A percentile compares a stretch with the other conserved stretches of the same genome.
Conservation (phyloP, 345 rosid genomes). For the rapeseed (Brassica napus) region Da-Ae NC_063450.1:46968501-46969000, state of each 20-base stretch:
- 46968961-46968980: conserved; percentile 4
- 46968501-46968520: neutral
- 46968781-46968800: neutral
- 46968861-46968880: neutral
- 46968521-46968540: conserved; percentile 8
- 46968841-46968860: neutral
- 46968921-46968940: neutral
- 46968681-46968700: neutral
- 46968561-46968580: neutral
- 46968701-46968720: conserved; percentile 4
- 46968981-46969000: neutral
- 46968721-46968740: neutral
- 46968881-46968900: neutral
- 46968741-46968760: neutral
- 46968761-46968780: neutral
- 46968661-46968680: neutral
- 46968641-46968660: conserved; percentile 3
- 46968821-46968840: neutral
- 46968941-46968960: neutral
- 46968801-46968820: neutral
- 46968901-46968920: neutral
- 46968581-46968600: neutral
- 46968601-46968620: neutral
- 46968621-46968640: neutral
- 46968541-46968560: neutral